Base-by-base conservation (phyloP, 768 basidiomycete genomes). In the Boletus rubropictus region DNA sequence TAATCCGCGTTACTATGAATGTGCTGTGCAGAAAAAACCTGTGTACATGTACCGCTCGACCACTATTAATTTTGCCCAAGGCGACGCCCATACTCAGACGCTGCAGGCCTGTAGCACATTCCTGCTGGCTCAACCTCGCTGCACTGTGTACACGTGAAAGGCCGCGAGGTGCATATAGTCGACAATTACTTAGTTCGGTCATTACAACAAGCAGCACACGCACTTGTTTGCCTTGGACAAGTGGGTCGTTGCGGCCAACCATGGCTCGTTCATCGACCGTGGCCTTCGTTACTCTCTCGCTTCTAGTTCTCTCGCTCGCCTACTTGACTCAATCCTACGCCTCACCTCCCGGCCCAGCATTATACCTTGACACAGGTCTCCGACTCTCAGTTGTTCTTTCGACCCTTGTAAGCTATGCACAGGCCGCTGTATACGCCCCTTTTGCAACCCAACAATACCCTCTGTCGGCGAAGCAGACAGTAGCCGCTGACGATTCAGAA, bases 331-430 rank as follows among this genome's bases (percentile, higher is more conserved):
- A 66, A 36, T 66, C 64, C 39, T 60, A 62, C 22, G 59, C 54
- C 21, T 61, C 66, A 12, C 64, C 57, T 21, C 57, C 67, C 0
- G 64, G 61, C 7, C 65, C 64, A 35, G 64, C 66, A 29, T 57
- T 64, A 41, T 57, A 63, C 46, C 66, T 67, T 3, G 59, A 61
- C 14, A 52, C 52, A 29, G 59, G 65, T 28, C 31, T 53, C 27
- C 33, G 36, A 28, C 27, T 60, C 33, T 49, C 66, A 25, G 38
- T 52, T 34, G 31, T 61, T 38, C 33, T 65, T 25, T 65, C 64
- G n/a, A 42, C 53, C 37, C 32, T 68, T 38, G 38, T 64, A 34
- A 50, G 47, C 25, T 54, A 61, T 47, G 66, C 49, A 10, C 61
- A 53, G 39, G 66, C 57, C 1, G 47, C 51, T 15, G 42, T 50